A percentile compares a stretch with the other conserved stretches of the same genome.
phyloP scores from a whole-genome alignment of 139 green algal species.

The Nannochloris sp. region DNA sequence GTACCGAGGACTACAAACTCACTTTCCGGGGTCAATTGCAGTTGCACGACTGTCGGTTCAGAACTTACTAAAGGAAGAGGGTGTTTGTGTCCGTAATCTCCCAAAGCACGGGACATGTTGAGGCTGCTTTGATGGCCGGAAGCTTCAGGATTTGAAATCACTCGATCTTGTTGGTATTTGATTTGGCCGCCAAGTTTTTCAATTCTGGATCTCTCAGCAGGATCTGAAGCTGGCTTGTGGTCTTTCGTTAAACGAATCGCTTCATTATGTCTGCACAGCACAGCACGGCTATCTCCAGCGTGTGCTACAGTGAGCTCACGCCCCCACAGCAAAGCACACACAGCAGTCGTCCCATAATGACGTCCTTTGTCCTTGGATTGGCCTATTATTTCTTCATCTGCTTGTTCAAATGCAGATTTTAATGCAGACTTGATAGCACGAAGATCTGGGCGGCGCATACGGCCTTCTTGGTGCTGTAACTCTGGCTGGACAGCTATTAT shows the following conservation, averaged over 20 bases:
- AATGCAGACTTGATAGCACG: background rate
- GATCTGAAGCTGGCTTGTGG: background rate
- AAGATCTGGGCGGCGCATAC: background rate
- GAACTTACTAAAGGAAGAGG: background rate
- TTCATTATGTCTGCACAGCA: background rate
- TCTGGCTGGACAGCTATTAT: background rate
- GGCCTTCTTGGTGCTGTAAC: background rate
- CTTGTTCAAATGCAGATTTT: background rate
- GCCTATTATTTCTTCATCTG: background rate
- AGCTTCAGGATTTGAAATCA: background rate
- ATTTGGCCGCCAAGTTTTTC: background rate
- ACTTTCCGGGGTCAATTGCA: background rate
- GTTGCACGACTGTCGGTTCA: background rate
- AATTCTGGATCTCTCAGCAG: background rate
- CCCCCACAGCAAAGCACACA: background rate
- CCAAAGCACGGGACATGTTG: slow-evolving; percentile 3
- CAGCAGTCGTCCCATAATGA: background rate
- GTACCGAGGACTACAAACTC: background rate
- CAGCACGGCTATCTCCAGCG: background rate
- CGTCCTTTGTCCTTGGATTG: background rate
- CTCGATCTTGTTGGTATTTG: background rate
- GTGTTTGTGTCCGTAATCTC: background rate
- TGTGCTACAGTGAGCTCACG: background rate
- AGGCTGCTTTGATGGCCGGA: background rate
- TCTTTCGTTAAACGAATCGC: background rate